phyloP scores from a whole-genome alignment of 192 early-diverging fungal species.

The Chytriomyces confervae region DNA sequence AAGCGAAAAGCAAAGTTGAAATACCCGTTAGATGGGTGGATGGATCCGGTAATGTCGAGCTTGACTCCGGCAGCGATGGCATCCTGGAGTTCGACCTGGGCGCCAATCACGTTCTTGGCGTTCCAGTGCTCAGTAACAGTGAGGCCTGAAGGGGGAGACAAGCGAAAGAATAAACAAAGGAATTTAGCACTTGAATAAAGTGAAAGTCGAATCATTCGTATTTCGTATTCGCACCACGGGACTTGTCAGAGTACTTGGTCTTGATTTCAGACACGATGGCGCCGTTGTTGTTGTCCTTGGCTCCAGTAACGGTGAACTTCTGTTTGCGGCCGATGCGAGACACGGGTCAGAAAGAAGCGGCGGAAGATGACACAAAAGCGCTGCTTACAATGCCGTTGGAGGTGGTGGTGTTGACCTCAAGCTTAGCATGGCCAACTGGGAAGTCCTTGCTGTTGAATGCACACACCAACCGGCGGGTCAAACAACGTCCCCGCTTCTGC shows the following conservation, averaged over 20 bases:
- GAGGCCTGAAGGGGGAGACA: conserved; percentile 52
- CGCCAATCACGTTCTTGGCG: conserved; percentile 89
- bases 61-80: conserved; percentile 96
- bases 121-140: conserved; percentile 98
- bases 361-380: not conserved
- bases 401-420: conserved; percentile 97
- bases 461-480: not conserved
- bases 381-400: conserved; percentile 92
- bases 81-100: conserved; percentile 92
- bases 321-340: conserved; percentile 37
- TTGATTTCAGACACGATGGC: conserved; percentile 95
- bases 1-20: not conserved
- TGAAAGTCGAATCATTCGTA: not conserved
- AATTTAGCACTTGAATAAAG: not conserved
- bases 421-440: conserved; percentile 88
- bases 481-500: not conserved
- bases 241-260: conserved; percentile 96
- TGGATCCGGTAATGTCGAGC: conserved; percentile 83
- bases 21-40: conserved; percentile 81
- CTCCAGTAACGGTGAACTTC: conserved; percentile 95
- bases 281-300: conserved; percentile 94
- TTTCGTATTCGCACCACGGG: conserved; percentile 65
- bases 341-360: conserved; percentile 15
- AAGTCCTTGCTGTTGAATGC: conserved; percentile 81
- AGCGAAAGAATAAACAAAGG: not conserved